phyloP scores from a whole-genome alignment of 2,329 filamentous ascomycete species.

The Epicoccum nigrum region DNA sequence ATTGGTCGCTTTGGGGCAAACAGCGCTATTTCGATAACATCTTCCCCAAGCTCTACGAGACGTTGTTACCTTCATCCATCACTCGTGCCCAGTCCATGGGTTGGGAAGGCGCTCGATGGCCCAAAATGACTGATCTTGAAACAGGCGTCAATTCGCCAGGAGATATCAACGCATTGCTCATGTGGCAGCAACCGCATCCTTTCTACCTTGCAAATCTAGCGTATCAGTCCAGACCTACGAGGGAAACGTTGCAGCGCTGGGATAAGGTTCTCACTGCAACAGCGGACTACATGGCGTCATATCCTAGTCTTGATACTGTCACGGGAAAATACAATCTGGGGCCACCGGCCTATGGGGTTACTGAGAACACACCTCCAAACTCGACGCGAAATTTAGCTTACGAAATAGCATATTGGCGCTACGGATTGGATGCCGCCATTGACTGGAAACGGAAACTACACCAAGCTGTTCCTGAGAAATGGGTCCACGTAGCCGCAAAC shows the following conservation, averaged over 20 bases:
- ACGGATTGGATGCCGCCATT: constrained; percentile 61
- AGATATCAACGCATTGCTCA: constrained; percentile 64
- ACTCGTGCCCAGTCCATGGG: constrained; percentile 45
- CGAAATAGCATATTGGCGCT: constrained; percentile 65
- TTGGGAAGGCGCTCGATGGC: constrained; percentile 53
- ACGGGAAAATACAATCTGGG: constrained; percentile 60
- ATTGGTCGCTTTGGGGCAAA: constrained; percentile 57
- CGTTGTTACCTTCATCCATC: constrained; percentile 48
- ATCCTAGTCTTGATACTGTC: constrained; percentile 58
- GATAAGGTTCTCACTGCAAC: constrained; percentile 58
- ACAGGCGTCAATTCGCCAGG: constrained; percentile 61
- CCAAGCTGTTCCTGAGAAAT: constrained; percentile 51
- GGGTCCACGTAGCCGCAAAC: constrained; percentile 59
- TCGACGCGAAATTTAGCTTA: constrained; percentile 63
- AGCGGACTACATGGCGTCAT: constrained; percentile 65
- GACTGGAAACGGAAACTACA: constrained; percentile 59
- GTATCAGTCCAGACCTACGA: constrained; percentile 54
- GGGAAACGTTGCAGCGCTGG: constrained; percentile 57
- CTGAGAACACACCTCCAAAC: constrained; percentile 64
- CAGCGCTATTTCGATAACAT: constrained; percentile 53
- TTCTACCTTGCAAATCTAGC: constrained; percentile 65
- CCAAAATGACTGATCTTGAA: constrained; percentile 61
- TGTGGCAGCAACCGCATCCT: constrained; percentile 66
- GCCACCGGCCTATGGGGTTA: constrained; percentile 56
- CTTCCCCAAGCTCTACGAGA: constrained; percentile 54